Percentiles rank a stretch among this genome's conserved stretches.
These are phyloP conservation scores for Lachancea cidri DNA, from an alignment of 805 yeast species.

Conservation along the genomic window DNA sequence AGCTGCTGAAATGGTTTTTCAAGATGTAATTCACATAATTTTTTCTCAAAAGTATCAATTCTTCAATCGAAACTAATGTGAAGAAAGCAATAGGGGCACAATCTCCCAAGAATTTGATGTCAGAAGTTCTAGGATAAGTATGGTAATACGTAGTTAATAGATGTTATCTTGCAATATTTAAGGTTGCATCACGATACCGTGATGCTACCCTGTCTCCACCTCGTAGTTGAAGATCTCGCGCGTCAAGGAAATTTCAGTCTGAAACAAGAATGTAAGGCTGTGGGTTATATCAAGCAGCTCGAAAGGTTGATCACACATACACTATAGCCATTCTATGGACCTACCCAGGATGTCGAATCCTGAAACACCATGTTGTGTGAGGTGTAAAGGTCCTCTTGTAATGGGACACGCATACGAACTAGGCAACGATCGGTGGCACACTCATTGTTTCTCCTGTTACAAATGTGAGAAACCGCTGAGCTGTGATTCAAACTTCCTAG, in stretches of 20 bases:
- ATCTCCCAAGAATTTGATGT: too few relatives aligned
- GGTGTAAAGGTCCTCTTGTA: conserved; percentile 51
- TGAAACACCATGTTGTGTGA: conserved; percentile 34
- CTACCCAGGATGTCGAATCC: neutral
- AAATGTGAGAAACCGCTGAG: conserved; percentile 75
- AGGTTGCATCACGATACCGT: too few relatives aligned
- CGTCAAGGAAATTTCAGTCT: neutral
- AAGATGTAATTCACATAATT: too few relatives aligned
- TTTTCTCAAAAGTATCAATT: too few relatives aligned
- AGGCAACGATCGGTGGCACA: conserved; percentile 95
- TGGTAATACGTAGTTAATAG: too few relatives aligned
- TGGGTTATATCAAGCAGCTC: too few relatives aligned
- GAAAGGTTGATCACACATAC: neutral
- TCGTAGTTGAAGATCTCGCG: neutral
- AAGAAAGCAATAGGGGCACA: too few relatives aligned
- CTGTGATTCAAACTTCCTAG: conserved; percentile 83
- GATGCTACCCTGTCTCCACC: too few relatives aligned
- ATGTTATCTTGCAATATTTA: too few relatives aligned
- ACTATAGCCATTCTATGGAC: neutral
- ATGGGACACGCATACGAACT: conserved; percentile 95
- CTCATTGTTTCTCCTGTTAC: conserved; percentile 85
- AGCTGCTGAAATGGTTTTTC: too few relatives aligned
- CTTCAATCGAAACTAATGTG: too few relatives aligned
- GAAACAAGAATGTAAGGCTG: neutral
- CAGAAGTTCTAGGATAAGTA: too few relatives aligned